These are phyloP conservation scores for Mycogone perniciosa DNA, from an alignment of 2,329 filamentous ascomycete genomes.

Conservation along the genomic window DNA sequence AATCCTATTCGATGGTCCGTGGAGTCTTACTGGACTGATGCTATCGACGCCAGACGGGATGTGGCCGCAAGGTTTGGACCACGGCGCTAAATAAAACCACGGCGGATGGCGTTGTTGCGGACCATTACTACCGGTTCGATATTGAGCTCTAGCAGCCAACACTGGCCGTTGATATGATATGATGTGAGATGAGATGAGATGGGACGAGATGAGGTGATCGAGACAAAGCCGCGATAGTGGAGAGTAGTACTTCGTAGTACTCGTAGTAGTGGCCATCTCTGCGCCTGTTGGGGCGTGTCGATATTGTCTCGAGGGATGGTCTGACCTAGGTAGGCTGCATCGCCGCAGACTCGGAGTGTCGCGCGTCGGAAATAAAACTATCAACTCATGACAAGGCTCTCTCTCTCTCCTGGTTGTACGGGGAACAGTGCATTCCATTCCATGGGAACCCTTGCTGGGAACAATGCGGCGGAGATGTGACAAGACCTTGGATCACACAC, in stretches of 20 bases:
- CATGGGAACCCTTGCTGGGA: no score
- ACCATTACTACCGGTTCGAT: constrained; percentile 10
- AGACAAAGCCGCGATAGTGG: neutral
- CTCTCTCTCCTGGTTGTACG: neutral
- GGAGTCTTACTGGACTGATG: no score
- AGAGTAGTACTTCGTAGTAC: neutral
- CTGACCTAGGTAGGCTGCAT: neutral
- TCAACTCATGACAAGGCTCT: constrained; percentile 1
- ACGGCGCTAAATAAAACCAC: constrained; percentile 10
- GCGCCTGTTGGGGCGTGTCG: no score
- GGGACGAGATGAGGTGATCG: no score
- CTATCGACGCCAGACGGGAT: constrained; percentile 1
- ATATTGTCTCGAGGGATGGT: neutral
- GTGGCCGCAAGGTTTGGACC: constrained; percentile 13
- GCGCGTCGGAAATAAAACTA: neutral
- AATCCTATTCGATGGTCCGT: neutral
- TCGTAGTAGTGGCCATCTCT: no score
- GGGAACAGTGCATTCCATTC: no score
- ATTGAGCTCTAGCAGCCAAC: constrained; percentile 1
- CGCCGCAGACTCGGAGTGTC: neutral
- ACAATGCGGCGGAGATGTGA: no score
- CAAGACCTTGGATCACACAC: no score
- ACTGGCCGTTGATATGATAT: neutral
- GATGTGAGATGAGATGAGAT: no score
- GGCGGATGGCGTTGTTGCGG: constrained; percentile 12